Base-by-base conservation (phyloP, 208 protist genomes). In the Herpetomonas samuelpessoai region DNA sequence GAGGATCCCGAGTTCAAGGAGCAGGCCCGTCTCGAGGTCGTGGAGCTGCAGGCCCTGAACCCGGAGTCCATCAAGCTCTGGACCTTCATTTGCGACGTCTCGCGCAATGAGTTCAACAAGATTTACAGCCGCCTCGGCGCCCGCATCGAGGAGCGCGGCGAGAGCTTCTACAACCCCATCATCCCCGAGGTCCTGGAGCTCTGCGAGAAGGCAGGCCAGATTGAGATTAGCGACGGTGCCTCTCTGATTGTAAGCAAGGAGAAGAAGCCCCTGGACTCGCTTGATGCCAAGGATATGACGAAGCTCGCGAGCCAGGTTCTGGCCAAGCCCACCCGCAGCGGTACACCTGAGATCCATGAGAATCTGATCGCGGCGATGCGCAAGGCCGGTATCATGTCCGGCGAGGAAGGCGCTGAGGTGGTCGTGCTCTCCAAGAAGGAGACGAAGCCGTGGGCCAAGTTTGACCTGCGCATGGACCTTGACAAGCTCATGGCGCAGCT, bases 81-180 rank as follows among this genome's bases (percentile, higher is more conserved):
- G 95, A 80, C 93, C 53, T 84, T 97, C 61, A 94, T 98, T 61
- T 96, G 91, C 80, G 92, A 96, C 60, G 80, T 96, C 7, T 98
- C 93, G 28, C 86, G 96, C 14, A 79, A 66, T 12, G 95, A 98
- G 75, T 99, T 98, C 76, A 76, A 93, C 57, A 41, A 71, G 45
- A 95, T 98, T 65, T 98, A 99, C 83, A 49, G 85, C 14, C 83
- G 82, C 64, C 92, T 99, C 55, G 70, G 86, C 56, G 70, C 81
- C 51, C 63, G 28, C 31, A 80, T 98, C 46, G 77, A 93, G 58
- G 95, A 98, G 71, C 77, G 84, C 29, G 97, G 97, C 22, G 97
- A 99, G 83, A 98, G 95, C 66, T 98, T 97, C 70, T 98, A 99
- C 91, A 97, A 97, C 67, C 72, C 82, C 10, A 71, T 96, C 53